Base-by-base conservation (phyloP, 306 rosid genomes). In the Quercus bicolor region DNA sequence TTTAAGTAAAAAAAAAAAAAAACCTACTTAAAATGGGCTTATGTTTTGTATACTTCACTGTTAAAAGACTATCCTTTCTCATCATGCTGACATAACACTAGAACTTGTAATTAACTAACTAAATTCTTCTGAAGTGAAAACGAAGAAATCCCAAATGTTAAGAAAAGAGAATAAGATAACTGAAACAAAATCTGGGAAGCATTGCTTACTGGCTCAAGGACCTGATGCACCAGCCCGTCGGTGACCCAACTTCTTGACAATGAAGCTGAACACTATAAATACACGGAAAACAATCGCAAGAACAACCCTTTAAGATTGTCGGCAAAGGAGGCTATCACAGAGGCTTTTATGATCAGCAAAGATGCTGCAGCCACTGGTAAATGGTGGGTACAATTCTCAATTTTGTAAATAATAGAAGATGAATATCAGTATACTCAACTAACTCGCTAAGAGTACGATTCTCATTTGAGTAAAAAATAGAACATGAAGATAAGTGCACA, bases 181-280 rank as follows among this genome's bases (percentile, higher is more conserved):
- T 0, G 9, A 66, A 66, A 66, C 34, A 6, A 21, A 31, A 66
- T 66, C 51, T 33, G 16, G 24, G 3, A 66, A 66, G 5, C 24
- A 66, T 18, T 34, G 72, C 72, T 33, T 4, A 90, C 97, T 77
- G 75, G 97, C 98, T 48, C 88, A 90, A 75, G 85, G 57, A 55
- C 97, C 97, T 31, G 76, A 84, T 64, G 73, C 82, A 11, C 84
- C 82, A 12, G 97, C 98, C 28, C 90, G 89, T 48, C 79, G 86
- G 65, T 91, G 98, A 56, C 97, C 98, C 81, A 88, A 87, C 80
- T 91, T 93, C 93, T 93, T 93, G 81, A 93, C 86, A 76, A 93
- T 93, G 87, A 93, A 91, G 59, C 97, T 93, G 73, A 94, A 84
- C 33, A 97, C 97, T 52, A 93, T 91, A 70, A 91, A 93, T 75